Evolutionary conservation across 164 flowering plant genomes (phyloP), one percentile per base, ranked within the genome.

Genomic region (Buxus sempervirens): DNA sequence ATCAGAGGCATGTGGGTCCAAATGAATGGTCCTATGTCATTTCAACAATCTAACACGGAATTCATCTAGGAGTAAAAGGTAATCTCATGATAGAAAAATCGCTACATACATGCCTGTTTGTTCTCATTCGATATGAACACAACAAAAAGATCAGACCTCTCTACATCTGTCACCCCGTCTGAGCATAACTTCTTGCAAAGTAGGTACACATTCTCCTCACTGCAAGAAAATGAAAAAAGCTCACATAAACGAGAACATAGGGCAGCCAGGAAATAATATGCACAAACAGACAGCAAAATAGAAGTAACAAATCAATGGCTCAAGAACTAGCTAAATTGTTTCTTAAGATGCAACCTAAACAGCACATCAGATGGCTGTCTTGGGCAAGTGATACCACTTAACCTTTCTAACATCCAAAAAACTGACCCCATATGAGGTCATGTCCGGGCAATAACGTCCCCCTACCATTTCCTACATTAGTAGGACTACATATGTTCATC

Each of bases 191-290:
- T 85, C 85, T 91, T 90, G 83, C 93, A 89, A 21, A 93, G 96
- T 62, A 73, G 49, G 74, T 88, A 89, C 9, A 88, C 93, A 76
- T 93, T 93, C 90, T 93, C 98, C 76, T 91, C 98, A 70, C 98
- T 93, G 54, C 60, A 72, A 64, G 63, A 70, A 53, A 57, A 23
- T 18, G 60, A 58, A 63, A 45, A 27, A 13, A 7, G 19, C 36
- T 22, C 26, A 1, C 2, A 41, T 22, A 19, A 56, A 41, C 45
- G 22, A 4, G 58, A 19, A 49, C 5, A 70, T 23, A 60, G 32
- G 1, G 20, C 22, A 23, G 48, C 20, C 64, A 21, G 24, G 55
- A 41, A 36, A 65, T 21, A 60, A 25, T 10, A 54, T 45, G 51
- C 19, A 12, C 26, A 36, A 5, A 25, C 58, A 51, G n/a, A 24